phyloP scores from a whole-genome alignment of 2,329 filamentous ascomycete species.

The Metarhizium rileyi region DNA sequence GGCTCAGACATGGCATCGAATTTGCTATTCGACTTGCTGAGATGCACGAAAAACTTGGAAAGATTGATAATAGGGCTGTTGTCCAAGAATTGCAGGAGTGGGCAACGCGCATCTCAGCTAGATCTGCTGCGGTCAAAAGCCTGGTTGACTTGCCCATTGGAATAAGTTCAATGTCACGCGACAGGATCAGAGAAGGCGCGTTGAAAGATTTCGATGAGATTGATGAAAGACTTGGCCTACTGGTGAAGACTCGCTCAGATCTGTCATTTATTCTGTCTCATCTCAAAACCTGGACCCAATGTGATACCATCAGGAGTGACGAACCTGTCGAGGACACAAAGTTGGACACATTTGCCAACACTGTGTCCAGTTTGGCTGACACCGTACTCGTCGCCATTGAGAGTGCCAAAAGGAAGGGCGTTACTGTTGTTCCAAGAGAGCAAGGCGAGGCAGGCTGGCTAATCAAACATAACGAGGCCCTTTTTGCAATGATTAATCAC shows the following conservation, averaged over 20 bases:
- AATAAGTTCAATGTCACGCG: conserved; percentile 33
- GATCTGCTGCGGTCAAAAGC: conserved; percentile 30
- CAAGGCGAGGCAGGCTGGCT: conserved; percentile 29
- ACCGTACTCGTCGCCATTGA: conserved; percentile 73
- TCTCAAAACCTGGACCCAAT: conserved; percentile 52
- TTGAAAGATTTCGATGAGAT: conserved; percentile 28
- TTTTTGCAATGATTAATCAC: conserved; percentile 43
- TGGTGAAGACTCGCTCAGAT: conserved; percentile 36
- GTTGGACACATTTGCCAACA: conserved; percentile 40
- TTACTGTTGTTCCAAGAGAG: conserved; percentile 25
- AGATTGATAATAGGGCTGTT: conserved; percentile 34
- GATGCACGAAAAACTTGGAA: conserved; percentile 57
- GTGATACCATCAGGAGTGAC: conserved; percentile 14
- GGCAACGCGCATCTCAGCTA: conserved; percentile 35
- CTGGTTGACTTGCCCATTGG: conserved; percentile 40
- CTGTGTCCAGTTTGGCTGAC: conserved; percentile 58
- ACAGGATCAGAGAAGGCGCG: conserved; percentile 24
- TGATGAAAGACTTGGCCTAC: conserved; percentile 29
- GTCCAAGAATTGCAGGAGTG: conserved; percentile 38
- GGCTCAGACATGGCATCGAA: conserved; percentile 61
- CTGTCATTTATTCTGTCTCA: conserved; percentile 57
- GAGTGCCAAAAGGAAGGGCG: conserved; percentile 49
- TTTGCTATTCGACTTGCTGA: conserved; percentile 52
- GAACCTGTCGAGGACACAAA: conserved; percentile 9
- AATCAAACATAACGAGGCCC: conserved; percentile 35